Base-by-base conservation (phyloP, 2,329 filamentous ascomycete genomes). In the Sporothrix brasiliensis region DNA sequence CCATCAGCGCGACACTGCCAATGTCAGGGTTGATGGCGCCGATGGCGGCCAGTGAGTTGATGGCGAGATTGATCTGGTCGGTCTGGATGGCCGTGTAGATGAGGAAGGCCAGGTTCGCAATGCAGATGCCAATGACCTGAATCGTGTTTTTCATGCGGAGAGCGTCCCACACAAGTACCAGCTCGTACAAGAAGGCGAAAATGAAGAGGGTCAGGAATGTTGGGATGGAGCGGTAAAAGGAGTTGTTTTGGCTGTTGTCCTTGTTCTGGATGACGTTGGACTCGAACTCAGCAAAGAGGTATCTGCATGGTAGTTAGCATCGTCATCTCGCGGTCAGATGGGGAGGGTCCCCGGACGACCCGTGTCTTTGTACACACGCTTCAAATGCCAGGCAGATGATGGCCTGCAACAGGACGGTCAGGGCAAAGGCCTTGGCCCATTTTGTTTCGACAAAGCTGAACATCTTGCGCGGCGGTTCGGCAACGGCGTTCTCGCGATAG, bases 131-230 rank as follows among this genome's bases (percentile, higher is more conserved):
- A 75, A 99, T 98, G 79, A 98, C 87, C 80, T 99, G 95, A 84
- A 99, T 99, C 13, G 95, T 99, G 82, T 99, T 99, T 81, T 97
- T 97, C 78, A 94, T 85, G 73, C 93, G 90, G 71, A 99, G 85
- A 19, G 94, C 95, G 83, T 99, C 95, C 86, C 93, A 98, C 14
- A 95, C 92, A 68, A 99, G 85, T 39, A 96, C 83, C 44, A 98
- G 83, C 78, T 97, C 90, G 82, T 98, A 99, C 71, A 99, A 80
- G 82, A 97, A 98, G 72, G 93, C 95, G 79, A 99, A 97, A 79
- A 97, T 97, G 84, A 98, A 97, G 61, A 99, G 88, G 30, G 94
- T 93, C 71, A 99, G 85, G 81, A 97, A 98, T 50, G 94, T 98
- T 34, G 95, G 94, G 74, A 99, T 97, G 0, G 94, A 90, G 77